Evolutionary conservation across 768 basidiomycete genomes (phyloP), one percentile per base, ranked within the genome.

Genomic region (Clitopilus passeckerianus): DNA sequence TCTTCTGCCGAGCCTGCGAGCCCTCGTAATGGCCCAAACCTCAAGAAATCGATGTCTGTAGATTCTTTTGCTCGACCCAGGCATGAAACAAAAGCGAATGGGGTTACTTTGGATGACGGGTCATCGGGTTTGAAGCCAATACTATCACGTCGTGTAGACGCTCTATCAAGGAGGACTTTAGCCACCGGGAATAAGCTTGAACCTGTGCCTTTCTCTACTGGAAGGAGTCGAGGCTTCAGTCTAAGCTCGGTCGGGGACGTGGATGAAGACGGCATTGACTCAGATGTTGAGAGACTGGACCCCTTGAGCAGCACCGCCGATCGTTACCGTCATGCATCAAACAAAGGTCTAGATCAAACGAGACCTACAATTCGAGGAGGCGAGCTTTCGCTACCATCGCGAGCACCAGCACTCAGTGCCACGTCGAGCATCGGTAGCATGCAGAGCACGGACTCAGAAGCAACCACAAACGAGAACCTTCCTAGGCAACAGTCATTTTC

Each of bases 41-140:
- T 91, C 57, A 81, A 88, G 65, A 91, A 91, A 74, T 87, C 89
- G 27, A 72, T 88, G 60, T 91, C 90, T 20, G 89, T 86, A 60
- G 90, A 91, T 71, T 91, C 90, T 9, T 87, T 91, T 70, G 79
- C 82, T 54, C 75, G 74, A 34, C 75, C 76, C 66, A 60, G 71
- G 27, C 63, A 34, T 34, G 30, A n/a, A n/a, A 10, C 35, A 14
- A 14, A 16, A 24, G 30, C 1, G 16, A 14, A 14, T 33, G 20
- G 20, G 18, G 5, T 10, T 50, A 10, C 10, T 22, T 18, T 50
- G 16, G 10, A n/a, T 5, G 46, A 50, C 46, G 20, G n/a, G 18
- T 4, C 20, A 50, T 50, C 46, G 12, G 20, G 63, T 43, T 46
- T 67, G 62, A 66, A 67, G 41, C n/a, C 46, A 50, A 18, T 50